Evolutionary conservation across 495 filamentous ascomycete genomes (phyloP).

Genomic region (Penicillium tannophilum): DNA sequence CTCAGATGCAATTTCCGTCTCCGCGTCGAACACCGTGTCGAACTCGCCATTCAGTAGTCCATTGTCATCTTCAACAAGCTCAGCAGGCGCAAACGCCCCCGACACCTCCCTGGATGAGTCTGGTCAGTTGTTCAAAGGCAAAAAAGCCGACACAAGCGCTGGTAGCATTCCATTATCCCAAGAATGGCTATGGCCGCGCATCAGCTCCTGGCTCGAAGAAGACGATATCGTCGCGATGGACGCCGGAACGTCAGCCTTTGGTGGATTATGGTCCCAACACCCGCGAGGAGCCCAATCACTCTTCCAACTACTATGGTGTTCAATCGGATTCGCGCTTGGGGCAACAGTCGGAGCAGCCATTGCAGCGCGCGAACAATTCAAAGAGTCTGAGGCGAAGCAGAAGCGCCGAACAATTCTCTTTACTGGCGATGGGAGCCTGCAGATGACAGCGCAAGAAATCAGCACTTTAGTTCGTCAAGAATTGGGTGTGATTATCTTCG

Average conservation of each 20-base stretch:
- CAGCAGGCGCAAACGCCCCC: neutral
- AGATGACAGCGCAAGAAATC: constrained; percentile 76
- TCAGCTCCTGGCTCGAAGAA: constrained; percentile 19
- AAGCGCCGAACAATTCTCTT: constrained; percentile 58
- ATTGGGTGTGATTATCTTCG: constrained; percentile 70
- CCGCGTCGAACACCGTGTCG: neutral
- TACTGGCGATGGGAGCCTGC: constrained; percentile 77
- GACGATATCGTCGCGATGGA: constrained; percentile 17
- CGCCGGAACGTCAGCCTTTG: constrained; percentile 14
- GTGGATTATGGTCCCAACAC: constrained; percentile 8
- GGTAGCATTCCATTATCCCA: constrained; percentile 6
- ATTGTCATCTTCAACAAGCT: constrained; percentile 1
- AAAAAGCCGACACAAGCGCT: neutral
- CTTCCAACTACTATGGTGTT: constrained; percentile 17
- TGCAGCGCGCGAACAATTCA: constrained; percentile 12
- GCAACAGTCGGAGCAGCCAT: constrained; percentile 18
- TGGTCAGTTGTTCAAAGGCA: neutral
- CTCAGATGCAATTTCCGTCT: neutral
- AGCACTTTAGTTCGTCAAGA: constrained; percentile 70
- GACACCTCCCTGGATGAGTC: neutral
- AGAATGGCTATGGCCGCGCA: constrained; percentile 12
- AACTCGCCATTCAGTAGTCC: neutral
- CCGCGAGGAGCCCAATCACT: constrained; percentile 10
- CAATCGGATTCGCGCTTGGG: constrained; percentile 17
- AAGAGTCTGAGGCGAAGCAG: constrained; percentile 35